phyloP scores from a whole-genome alignment of 1,139 yeast genomes.

The Diutina scorzettiae region DNA sequence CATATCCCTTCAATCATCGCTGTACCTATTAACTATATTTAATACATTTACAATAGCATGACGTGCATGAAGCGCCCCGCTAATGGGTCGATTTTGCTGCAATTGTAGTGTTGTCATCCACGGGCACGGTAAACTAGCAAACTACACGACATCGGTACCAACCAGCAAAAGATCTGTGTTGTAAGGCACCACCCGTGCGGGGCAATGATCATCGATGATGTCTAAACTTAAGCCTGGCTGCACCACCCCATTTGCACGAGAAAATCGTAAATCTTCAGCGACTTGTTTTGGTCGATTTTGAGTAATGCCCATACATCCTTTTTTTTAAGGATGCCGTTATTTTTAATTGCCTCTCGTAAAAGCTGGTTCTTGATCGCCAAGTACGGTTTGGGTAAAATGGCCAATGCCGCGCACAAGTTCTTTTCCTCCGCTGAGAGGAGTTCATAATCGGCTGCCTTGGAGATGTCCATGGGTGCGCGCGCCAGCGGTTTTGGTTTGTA shows the following conservation, averaged over 20 bases:
- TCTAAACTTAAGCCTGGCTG: slow-evolving; percentile 22
- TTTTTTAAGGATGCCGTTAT: slow-evolving; percentile 74
- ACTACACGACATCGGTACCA: too few species aligned
- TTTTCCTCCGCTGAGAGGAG: slow-evolving; percentile 78
- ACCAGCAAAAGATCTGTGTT: too few species aligned
- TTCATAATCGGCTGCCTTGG: slow-evolving; percentile 75
- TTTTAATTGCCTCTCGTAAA: slow-evolving; percentile 75
- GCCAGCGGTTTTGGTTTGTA: slow-evolving; percentile 22
- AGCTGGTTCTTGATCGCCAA: slow-evolving; percentile 86
- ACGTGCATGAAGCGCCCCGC: too few species aligned
- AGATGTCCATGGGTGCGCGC: slow-evolving; percentile 58
- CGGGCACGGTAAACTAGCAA: too few species aligned
- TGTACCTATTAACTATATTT: too few species aligned
- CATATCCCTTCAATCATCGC: too few species aligned
- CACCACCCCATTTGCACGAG: slow-evolving; percentile 89
- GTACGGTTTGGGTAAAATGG: slow-evolving; percentile 87
- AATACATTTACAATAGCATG: too few species aligned
- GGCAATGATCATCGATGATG: too few species aligned
- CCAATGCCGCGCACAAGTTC: slow-evolving; percentile 67
- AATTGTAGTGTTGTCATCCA: too few species aligned
- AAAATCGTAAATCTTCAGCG: slow-evolving; percentile 81
- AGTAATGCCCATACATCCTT: slow-evolving; percentile 73
- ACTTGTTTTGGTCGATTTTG: slow-evolving; percentile 78
- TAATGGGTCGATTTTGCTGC: too few species aligned
- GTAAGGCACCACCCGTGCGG: too few species aligned